Evolutionary conservation across 768 basidiomycete species (phyloP).

Genomic region (Suillus clintonianus): DNA sequence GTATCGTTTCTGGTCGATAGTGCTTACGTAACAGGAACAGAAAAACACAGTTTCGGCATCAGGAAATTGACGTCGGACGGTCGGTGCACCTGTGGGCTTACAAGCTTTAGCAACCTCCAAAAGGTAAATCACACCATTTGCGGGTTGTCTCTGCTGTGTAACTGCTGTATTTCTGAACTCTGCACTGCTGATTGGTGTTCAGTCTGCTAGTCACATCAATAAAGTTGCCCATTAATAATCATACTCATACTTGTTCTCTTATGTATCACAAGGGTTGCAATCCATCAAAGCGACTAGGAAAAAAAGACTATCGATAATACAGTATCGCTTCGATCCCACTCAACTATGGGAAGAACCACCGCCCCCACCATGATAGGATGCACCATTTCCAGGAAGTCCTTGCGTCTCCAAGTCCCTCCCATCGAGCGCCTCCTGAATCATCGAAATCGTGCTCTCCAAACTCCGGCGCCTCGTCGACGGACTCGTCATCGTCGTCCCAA

Average conservation of each 20-base stretch:
- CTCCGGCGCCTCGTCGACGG: constrained; percentile 91
- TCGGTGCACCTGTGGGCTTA: too few species aligned
- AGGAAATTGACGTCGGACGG: too few species aligned
- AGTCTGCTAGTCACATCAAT: background rate
- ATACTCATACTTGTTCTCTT: background rate
- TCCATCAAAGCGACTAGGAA: background rate
- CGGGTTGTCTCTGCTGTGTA: too few species aligned
- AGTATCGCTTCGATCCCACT: background rate
- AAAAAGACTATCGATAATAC: background rate
- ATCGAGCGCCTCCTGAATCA: constrained; percentile 92
- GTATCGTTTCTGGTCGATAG: too few species aligned
- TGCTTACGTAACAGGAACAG: too few species aligned
- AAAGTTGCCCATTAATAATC: background rate
- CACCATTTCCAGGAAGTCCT: constrained; percentile 24
- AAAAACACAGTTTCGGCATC: too few species aligned
- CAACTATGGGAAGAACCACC: constrained; percentile 2
- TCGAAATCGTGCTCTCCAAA: constrained; percentile 92
- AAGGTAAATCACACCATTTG: too few species aligned
- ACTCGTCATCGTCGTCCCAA: constrained; percentile 90
- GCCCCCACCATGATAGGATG: constrained; percentile 11
- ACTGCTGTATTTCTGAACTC: too few species aligned
- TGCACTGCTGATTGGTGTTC: too few species aligned
- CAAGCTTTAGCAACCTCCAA: too few species aligned
- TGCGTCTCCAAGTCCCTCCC: constrained; percentile 52
- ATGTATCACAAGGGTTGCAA: background rate